Evolutionary conservation across 2,329 filamentous ascomycete species (phyloP).

Genomic region (Trichoderma polysporum): DNA sequence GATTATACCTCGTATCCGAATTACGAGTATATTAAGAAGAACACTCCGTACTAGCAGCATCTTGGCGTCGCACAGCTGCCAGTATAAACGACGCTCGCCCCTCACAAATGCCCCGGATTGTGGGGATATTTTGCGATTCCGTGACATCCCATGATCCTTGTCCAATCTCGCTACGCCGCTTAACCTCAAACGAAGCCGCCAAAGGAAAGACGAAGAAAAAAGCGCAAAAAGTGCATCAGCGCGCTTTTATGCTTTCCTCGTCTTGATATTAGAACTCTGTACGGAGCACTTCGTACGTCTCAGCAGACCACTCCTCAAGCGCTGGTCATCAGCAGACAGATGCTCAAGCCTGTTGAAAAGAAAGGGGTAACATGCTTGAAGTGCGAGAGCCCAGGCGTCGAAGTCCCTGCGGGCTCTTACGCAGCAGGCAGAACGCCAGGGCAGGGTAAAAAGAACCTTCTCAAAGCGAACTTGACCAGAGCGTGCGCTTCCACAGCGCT

Average conservation of each 20-base stretch:
- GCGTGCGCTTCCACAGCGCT: not conserved
- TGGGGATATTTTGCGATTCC: not conserved
- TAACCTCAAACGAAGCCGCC: not conserved
- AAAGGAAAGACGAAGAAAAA: not conserved
- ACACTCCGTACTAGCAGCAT: not conserved
- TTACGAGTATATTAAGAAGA: not conserved
- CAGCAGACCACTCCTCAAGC: not conserved
- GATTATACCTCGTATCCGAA: not conserved
- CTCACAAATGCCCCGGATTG: slow-evolving; percentile 10
- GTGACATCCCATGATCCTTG: not conserved
- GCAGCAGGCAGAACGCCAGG: not conserved
- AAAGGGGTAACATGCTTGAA: slow-evolving; percentile 5
- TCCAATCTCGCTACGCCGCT: not conserved
- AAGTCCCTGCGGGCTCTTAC: not conserved
- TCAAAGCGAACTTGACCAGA: not conserved
- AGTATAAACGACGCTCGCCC: not conserved
- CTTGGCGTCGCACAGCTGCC: not conserved
- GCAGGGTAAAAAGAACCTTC: not conserved
- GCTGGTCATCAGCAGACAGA: not conserved
- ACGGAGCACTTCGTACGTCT: not conserved
- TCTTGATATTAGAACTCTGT: not conserved
- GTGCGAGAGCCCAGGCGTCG: not conserved
- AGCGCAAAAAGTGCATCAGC: not conserved
- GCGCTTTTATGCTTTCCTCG: not conserved
- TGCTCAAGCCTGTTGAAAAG: not conserved